Conservation (phyloP, 1,139 yeast species). For the Zygoascus meyerae region DNA sequence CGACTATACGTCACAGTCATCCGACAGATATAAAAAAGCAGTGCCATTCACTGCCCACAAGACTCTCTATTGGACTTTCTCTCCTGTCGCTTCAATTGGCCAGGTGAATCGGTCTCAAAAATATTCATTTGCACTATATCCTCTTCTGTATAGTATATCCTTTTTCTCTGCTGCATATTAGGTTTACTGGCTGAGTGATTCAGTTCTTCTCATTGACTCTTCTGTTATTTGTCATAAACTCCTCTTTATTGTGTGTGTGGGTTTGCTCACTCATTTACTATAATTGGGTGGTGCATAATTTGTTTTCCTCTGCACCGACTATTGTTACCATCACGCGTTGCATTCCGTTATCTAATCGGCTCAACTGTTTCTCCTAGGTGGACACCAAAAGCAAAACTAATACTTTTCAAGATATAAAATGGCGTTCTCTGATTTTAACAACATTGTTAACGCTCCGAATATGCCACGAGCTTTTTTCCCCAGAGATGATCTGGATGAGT, state of each 20-base stretch:
- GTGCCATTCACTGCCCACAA: no score
- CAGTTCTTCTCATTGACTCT: not conserved
- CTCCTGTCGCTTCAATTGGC: no score
- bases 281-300: not conserved
- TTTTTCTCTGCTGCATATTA: not conserved
- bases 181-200: not conserved
- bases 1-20: no score
- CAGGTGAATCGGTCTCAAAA: no score
- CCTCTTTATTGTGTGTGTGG: not conserved
- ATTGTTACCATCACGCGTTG: slow-evolving; percentile 8
- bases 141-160: no score
- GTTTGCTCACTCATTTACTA: not conserved
- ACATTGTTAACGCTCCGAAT: not conserved
- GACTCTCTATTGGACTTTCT: no score
- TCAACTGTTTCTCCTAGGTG: not conserved
- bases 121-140: no score
- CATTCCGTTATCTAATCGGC: slow-evolving; percentile 10
- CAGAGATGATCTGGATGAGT: slow-evolving; percentile 4
- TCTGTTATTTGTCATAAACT: not conserved
- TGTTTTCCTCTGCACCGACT: slow-evolving; percentile 1
- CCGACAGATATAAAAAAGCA: no score
- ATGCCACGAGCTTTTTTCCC: not conserved
- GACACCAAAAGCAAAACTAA: not conserved
- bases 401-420: not conserved
- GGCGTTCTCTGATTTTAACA: not conserved